Conservation (phyloP, 2,329 filamentous ascomycete species). For the Diaporthe citriasiana region DNA sequence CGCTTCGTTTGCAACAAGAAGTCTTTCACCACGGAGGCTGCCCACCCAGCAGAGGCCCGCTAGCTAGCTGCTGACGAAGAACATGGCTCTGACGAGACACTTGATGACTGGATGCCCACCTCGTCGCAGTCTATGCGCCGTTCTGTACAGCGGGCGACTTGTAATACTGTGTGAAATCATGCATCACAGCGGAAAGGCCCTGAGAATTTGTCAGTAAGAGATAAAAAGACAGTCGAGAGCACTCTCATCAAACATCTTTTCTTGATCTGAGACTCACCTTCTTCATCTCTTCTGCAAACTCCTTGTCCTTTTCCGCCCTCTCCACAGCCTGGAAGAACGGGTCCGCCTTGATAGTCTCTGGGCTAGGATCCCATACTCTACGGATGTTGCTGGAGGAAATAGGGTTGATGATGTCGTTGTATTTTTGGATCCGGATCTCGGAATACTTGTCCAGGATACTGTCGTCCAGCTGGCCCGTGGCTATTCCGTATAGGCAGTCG, state of each 20-base stretch:
- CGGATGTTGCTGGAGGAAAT: slow-evolving; percentile 43
- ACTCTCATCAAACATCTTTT: not conserved
- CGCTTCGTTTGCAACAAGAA: too few species aligned
- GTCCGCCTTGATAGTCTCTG: slow-evolving; percentile 46
- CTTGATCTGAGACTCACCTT: not conserved
- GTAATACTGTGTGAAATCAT: slow-evolving; percentile 45
- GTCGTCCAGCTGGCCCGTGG: slow-evolving; percentile 53
- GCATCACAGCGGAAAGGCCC: slow-evolving; percentile 40
- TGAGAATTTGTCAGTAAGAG: slow-evolving; percentile 8
- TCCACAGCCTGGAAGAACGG: slow-evolving; percentile 47
- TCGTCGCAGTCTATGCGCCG: not conserved
- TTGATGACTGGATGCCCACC: rapidly evolving
- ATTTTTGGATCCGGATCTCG: slow-evolving; percentile 56
- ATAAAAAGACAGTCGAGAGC: too few species aligned
- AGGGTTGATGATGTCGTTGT: slow-evolving; percentile 41
- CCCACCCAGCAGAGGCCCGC: too few species aligned
- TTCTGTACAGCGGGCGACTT: not conserved
- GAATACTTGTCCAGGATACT: slow-evolving; percentile 58
- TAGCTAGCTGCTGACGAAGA: too few species aligned
- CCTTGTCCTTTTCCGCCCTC: slow-evolving; percentile 38
- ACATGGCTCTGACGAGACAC: too few species aligned
- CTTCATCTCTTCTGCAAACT: slow-evolving; percentile 40
- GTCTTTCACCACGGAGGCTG: too few species aligned
- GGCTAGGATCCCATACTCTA: slow-evolving; percentile 38
- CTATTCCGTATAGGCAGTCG: slow-evolving; percentile 60